Percentiles rank a stretch among this genome's conserved stretches.
These are phyloP conservation scores for Rhodotorula sp. DNA, from an alignment of 1,284 basidiomycete species.

Conservation along the genomic window DNA sequence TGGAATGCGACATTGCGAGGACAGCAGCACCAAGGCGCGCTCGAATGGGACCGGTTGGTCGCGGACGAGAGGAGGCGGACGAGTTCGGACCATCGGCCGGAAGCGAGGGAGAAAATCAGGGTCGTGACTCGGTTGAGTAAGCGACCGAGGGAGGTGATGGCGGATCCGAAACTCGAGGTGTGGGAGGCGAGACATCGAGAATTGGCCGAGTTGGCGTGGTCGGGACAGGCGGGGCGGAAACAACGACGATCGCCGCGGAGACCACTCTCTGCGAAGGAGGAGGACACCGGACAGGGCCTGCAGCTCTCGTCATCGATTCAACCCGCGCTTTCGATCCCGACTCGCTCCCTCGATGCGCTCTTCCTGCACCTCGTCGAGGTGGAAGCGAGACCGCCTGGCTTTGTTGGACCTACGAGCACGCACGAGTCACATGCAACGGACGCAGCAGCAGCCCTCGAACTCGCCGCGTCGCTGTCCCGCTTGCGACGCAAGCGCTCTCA, in stretches of 20 bases:
- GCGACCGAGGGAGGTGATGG: background rate
- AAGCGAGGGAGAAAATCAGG: background rate
- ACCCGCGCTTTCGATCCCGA: constrained; percentile 27
- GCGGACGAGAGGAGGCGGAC: constrained; percentile 3
- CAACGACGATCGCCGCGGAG: background rate
- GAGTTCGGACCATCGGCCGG: background rate
- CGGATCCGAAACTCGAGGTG: background rate
- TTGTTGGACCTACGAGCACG: no score
- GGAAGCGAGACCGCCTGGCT: background rate
- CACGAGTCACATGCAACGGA: background rate
- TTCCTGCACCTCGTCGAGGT: constrained; percentile 13
- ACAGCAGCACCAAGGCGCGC: background rate
- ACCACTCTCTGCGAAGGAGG: background rate
- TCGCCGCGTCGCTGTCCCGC: constrained; percentile 16
- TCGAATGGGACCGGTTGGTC: constrained; percentile 18
- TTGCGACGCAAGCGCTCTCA: constrained; percentile 11
- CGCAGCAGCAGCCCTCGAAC: constrained; percentile 12
- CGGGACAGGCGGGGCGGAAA: background rate
- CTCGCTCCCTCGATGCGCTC: constrained; percentile 24
- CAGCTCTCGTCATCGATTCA: background rate
- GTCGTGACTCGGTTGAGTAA: background rate
- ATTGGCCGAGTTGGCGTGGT: background rate
- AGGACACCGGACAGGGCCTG: background rate
- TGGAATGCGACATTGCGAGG: constrained; percentile 16
- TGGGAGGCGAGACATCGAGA: background rate